Base-by-base conservation (phyloP, 352 stramenopile species). In the Phytopythium ostracodes region DNA sequence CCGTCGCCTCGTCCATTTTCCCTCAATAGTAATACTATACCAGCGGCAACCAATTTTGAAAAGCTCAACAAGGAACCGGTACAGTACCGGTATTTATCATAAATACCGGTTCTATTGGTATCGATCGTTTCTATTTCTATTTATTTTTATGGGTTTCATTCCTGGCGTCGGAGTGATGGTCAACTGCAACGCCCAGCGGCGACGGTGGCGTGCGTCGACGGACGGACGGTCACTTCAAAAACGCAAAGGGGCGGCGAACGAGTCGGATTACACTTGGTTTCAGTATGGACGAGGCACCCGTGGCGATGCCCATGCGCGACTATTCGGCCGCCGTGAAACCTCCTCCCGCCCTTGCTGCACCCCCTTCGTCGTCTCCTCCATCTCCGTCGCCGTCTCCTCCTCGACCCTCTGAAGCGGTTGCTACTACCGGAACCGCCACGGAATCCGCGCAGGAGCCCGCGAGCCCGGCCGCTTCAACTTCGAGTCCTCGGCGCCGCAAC, bases 321-420 rank as follows among this genome's bases (percentile, higher is more conserved):
- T 25, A 54, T 54, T 54, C 47, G 47, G 4, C 7, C 47, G 47
- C 47, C n/a, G n/a, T n/a, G 47, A 54, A 54, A 54, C 47, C 27
- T 54, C 25, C 46, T 1, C 10, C 47, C 44, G 44, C n/a, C 36
- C 5, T 7, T 33, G 29, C 38, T 22, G n/a, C n/a, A n/a, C n/a
- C n/a, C n/a, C n/a, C n/a, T n/a, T n/a, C n/a, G n/a, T 20, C 15
- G 22, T 24, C 40, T 5, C 40, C 42, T 25, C 6, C 42, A 2
- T 25, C 42, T n/a, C 42, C 42, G 2, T 27, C 22, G 44, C n/a
- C 6, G 15, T 9, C 27, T 1, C 18, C 24, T 9, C 24, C 22
- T 25, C 47, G 15, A 14, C 25, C 27, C 12, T 11, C 6, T 7
- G 27, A 17, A 6, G 6, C 14, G 24, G 27, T 10, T 38, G 33